Conservation (phyloP, 1,284 basidiomycete species). For the Ganoderma leucocontextum region DNA sequence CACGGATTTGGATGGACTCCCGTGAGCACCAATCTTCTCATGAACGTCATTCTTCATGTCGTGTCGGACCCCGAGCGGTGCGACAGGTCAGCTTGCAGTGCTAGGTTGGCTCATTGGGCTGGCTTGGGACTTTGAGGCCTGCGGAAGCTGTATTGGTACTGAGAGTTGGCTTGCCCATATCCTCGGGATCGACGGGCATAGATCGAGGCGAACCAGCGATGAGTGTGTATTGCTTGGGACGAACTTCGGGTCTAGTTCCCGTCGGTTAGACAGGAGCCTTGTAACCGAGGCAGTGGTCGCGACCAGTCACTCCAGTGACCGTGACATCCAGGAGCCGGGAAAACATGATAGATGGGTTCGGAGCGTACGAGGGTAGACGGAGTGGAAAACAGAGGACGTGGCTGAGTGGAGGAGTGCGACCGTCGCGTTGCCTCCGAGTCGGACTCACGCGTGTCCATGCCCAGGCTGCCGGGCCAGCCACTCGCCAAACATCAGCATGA, state of each 20-base stretch:
- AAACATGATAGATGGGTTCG: background rate
- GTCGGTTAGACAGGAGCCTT: background rate
- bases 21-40: background rate
- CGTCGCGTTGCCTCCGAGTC: background rate
- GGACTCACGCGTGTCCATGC: background rate
- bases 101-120: background rate
- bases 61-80: background rate
- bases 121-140: background rate
- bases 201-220: background rate
- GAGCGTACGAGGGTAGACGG: background rate
- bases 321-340: background rate
- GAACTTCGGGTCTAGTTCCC: background rate
- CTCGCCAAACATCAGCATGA: constrained; percentile 1
- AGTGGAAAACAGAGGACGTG: background rate
- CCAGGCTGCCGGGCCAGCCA: background rate
- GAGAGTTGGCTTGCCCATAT: background rate
- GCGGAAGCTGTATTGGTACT: background rate
- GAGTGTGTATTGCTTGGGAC: background rate
- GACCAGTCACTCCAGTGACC: background rate
- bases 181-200: background rate
- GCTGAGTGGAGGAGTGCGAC: background rate
- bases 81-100: background rate
- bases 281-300: background rate
- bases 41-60: background rate
- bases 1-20: background rate